Evolutionary conservation across 2,329 filamentous ascomycete genomes (phyloP), one percentile per base, ranked within the genome.

Genomic region (Cladosporium austrohemisphaericum): DNA sequence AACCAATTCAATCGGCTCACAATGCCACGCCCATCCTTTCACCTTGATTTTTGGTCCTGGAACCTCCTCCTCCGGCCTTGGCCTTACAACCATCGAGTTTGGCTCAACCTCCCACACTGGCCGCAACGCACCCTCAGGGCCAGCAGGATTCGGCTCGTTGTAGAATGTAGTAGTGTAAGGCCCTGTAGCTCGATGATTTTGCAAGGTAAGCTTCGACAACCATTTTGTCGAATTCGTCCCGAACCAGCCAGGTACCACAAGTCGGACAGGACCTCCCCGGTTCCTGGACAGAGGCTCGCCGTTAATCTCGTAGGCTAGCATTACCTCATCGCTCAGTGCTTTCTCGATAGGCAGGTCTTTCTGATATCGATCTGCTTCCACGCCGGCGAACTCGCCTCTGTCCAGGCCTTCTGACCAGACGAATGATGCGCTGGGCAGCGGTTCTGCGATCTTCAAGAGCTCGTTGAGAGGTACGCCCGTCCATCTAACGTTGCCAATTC

Each of bases 401-500:
- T 66, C 65, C 5, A 65, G 47, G 3, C 63, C 62, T 8, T 63
- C 60, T 9, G 59, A 61, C 64, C 64, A 66, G 2, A 67, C 46
- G 32, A 55, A 66, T 1, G 36, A 20, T 2, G 56, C 57, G 3
- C 41, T 9, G 4, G 50, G 41, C 1, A 50, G n/a, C 4, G 55
- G 49, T 1, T 28, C 13, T 19, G 65, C 66, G 1, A 60, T 22
- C 0, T 26, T 18, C 2, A 68, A 53, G 5, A 68, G 44, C 10
- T 50, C 22, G 3, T 51, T 38, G 1, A 68, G 56, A 4, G 52
- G 53, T 1, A 68, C 64, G 4, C 67, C 66, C 0, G 65, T 65
- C 67, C 66, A 70, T 11, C 31, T 40, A 1, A 68, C 63, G 36
- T 69, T 70, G 0, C 67, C 66, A 1, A 68, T 53, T 2, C 65